Evolutionary conservation across 495 filamentous ascomycete genomes (phyloP), one percentile per base, ranked within the genome.

Genomic region (Penicillium robsamsonii): DNA sequence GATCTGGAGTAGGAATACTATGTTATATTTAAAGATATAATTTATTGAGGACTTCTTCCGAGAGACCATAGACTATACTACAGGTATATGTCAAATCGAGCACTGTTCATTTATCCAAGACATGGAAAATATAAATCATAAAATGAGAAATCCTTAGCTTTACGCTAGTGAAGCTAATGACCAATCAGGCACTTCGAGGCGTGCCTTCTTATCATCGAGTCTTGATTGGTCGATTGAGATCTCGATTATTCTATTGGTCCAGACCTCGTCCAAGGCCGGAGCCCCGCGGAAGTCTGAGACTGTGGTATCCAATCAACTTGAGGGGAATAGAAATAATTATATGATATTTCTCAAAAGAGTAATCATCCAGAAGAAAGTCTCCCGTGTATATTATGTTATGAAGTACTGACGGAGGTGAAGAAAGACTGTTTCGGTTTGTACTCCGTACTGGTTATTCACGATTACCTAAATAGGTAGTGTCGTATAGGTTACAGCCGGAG

Each of bases 121-220:
- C 31, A 13, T 17, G 6, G 7, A 17, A 37, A 38, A 17, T 38
- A 8, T 6, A 7, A 17, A 27, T 27, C 25, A 17, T n/a, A 38
- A 38, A 38, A 38, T 9, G n/a, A 10, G 41, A 18, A 5, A 13
- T 43, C 11, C 41, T 22, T 43, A 18, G 50, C 17, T 53, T 53
- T 27, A 17, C 22, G 22, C 38, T 53, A 53, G 40, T n/a, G n/a
- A 12, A 1, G 8, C 20, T 35, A 53, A 13, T 35, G 29, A 38
- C 52, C 52, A 54, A 54, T 46, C 52, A 54, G 13, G 12, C 4
- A 2, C 15, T 0, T 11, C 1, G 52, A 30, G 52, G 52, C 52
- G 52, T 46, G 9, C 11, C 8, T 37, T 54, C 52, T 54, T 54
- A 54, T 54, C 52, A 46, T 17, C 1, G 22, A 10, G 8, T 12